Base-by-base conservation (phyloP, 2,329 filamentous ascomycete species). In the Trematosphaeria pertusa region DNA sequence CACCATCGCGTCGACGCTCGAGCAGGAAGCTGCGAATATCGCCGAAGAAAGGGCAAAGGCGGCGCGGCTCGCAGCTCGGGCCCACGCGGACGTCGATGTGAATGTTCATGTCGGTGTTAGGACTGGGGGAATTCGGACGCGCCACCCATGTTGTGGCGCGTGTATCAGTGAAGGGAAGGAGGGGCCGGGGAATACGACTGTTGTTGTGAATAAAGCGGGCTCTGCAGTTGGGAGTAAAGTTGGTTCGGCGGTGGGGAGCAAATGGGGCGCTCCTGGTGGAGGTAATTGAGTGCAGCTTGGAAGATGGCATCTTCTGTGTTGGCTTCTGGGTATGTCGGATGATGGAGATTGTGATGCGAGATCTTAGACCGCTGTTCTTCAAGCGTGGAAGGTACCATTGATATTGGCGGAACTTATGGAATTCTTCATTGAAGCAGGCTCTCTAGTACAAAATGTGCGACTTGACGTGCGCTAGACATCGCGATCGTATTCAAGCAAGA, bases 21-120 rank as follows among this genome's bases (percentile, higher is more conserved):
- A 61, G 33, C 50, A 61, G 43, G 59, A 64, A 54, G 57, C 59
- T 2, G 62, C 60, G 1, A 61, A 61, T 21, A 36, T 64, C 6
- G 62, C 62, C 1, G 44, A 58, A 10, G 57, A 58, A 11, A 52
- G 55, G 17, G 47, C 62, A 7, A 59, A 53, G 40, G 15, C 19
- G 15, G 28, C 38, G 9, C 14, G 22, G 18, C 7, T 19, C 17
- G 17, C 4, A 4, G 15, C 10, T 31, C 12, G 28, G 15, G 5
- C 14, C 3, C 11, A 12, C 10, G 15, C 28, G 30, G 11, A 21
- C 8, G 4, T 44, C 42, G 22, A 37, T 31, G 42, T 44, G n/a
- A 26, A 38, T 17, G 42, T 44, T 2, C 15, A 31, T 24, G 34
- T 44, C n/a, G 42, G 34, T 5, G 42, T 44, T 10, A 31, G 24